These are phyloP conservation scores for Exophiala spinifera DNA, from an alignment of 2,329 filamentous ascomycete species.

Conservation along the genomic window DNA sequence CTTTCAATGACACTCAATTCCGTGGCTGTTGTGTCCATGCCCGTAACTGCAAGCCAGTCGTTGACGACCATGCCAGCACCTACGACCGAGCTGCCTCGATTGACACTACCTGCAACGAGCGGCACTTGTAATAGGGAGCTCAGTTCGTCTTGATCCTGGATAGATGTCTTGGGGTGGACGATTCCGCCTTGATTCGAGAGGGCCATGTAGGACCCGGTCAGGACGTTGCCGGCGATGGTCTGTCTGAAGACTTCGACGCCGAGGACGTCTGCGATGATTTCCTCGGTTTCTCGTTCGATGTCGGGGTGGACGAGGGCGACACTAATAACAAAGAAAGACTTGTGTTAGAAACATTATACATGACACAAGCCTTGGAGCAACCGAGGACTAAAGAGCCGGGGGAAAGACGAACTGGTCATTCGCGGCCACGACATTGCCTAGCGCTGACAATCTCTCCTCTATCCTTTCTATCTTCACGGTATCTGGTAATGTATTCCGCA, in stretches of 20 bases:
- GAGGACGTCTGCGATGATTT: conserved; percentile 91
- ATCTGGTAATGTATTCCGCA: conserved; percentile 92
- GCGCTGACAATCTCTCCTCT: conserved; percentile 90
- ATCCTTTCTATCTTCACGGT: conserved; percentile 92
- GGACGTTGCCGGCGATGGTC: conserved; percentile 94
- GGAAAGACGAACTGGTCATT: conserved; percentile 49
- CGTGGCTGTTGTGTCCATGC: conserved; percentile 92
- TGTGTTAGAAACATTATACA: no score
- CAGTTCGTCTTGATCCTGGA: conserved; percentile 97
- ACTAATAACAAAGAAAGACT: conserved; percentile 19
- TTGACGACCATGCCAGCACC: conserved; percentile 96
- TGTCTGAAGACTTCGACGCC: conserved; percentile 66
- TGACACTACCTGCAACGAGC: conserved; percentile 89
- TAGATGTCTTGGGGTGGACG: conserved; percentile 93
- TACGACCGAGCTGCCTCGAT: conserved; percentile 90
- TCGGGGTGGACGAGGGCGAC: conserved; percentile 95
- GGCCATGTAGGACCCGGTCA: conserved; percentile 95
- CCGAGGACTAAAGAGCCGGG: no score
- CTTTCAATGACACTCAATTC: conserved; percentile 95
- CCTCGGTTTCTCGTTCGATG: conserved; percentile 94
- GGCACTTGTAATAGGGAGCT: conserved; percentile 91
- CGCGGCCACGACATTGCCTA: conserved; percentile 93
- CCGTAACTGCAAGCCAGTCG: conserved; percentile 94
- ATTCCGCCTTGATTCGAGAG: conserved; percentile 94
- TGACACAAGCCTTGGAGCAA: no score